Conservation (phyloP, 805 yeast species). For the Sungouiella blattae region DNA sequence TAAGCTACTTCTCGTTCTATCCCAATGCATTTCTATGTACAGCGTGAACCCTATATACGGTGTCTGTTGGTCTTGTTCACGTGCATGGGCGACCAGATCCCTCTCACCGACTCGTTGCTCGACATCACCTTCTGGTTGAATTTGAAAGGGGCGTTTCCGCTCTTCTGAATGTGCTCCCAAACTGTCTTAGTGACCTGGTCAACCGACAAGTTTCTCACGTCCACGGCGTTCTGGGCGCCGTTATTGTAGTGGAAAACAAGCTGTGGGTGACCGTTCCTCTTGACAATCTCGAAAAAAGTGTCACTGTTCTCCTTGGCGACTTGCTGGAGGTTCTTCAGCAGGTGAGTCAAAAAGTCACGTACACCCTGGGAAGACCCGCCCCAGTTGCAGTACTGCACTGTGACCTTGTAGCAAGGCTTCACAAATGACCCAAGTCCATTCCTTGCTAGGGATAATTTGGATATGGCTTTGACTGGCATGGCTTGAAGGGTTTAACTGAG, state of each 20-base stretch:
- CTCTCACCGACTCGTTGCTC: constrained; percentile 81
- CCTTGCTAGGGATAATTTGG: constrained; percentile 57
- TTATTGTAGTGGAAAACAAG: constrained; percentile 36
- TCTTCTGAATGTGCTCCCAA: constrained; percentile 57
- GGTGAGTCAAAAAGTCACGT: constrained; percentile 31
- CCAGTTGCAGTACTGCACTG: constrained; percentile 86
- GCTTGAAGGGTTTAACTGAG: neutral
- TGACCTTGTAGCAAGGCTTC: constrained; percentile 69
- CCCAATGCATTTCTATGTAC: constrained; percentile 1
- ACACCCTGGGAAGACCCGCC: constrained; percentile 92
- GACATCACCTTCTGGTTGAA: constrained; percentile 74
- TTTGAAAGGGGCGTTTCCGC: constrained; percentile 65
- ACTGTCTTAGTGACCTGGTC: constrained; percentile 63
- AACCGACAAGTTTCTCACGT: constrained; percentile 69
- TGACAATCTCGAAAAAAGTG: constrained; percentile 66
- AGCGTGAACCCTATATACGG: constrained; percentile 24
- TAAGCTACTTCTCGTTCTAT: neutral
- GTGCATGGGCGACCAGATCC: constrained; percentile 97
- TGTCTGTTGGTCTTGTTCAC: constrained; percentile 43
- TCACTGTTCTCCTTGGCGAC: constrained; percentile 62
- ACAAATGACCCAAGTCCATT: constrained; percentile 77
- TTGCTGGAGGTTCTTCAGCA: constrained; percentile 31
- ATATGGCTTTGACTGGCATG: constrained; percentile 60
- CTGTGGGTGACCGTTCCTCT: constrained; percentile 83
- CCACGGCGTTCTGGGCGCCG: constrained; percentile 44